phyloP scores from a whole-genome alignment of 306 rosid species.

The Ziziphus jujuba region DNA sequence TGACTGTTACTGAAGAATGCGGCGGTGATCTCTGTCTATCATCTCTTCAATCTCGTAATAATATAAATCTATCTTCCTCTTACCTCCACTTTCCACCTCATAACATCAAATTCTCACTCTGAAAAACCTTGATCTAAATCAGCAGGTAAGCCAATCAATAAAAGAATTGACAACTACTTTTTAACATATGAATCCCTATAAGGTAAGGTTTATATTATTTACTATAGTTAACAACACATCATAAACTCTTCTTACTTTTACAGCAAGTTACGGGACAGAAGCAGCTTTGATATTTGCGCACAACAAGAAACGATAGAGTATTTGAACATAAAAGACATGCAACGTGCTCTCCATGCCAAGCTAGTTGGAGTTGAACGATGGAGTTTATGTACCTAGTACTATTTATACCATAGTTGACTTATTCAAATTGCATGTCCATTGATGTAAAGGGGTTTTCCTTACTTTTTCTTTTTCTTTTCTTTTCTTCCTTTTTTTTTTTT shows the following conservation, averaged over 20 bases:
- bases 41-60: neutral
- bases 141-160: too few species aligned
- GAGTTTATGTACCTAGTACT: slow-evolving; percentile 63
- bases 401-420: neutral
- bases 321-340: slow-evolving; percentile 66
- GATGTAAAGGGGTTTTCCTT: neutral
- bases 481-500: too few species aligned
- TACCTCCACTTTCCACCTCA: too few species aligned
- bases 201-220: neutral
- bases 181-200: too few species aligned
- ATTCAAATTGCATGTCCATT: neutral
- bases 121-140: too few species aligned
- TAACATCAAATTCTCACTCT: too few species aligned
- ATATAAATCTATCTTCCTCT: too few species aligned
- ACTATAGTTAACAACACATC: neutral
- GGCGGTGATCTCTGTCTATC: neutral
- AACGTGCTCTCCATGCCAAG: slow-evolving; percentile 64
- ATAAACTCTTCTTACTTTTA: neutral
- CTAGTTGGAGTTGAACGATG: slow-evolving; percentile 52
- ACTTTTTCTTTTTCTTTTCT: too few species aligned
- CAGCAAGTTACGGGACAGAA: slow-evolving; percentile 35
- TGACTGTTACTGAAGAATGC: neutral
- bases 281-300: slow-evolving; percentile 62
- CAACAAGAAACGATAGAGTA: slow-evolving; percentile 54
- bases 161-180: too few species aligned